phyloP scores from a whole-genome alignment of 805 yeast species.

The Ogataea zsoltii region DNA sequence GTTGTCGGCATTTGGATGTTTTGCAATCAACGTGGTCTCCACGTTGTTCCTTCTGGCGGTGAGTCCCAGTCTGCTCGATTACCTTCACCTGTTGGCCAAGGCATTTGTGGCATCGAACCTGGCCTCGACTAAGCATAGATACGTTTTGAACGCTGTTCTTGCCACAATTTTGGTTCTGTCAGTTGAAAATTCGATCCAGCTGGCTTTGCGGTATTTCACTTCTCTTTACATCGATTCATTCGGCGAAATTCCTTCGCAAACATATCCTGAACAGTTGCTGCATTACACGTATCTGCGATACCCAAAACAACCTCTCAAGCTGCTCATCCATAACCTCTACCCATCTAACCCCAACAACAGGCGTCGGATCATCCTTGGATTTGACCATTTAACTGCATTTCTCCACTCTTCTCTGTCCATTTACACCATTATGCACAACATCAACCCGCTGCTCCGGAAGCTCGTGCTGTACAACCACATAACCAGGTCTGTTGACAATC shows the following conservation, averaged over 20 bases:
- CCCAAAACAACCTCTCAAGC: constrained; percentile 24
- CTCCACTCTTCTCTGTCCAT: constrained; percentile 31
- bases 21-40: constrained; percentile 20
- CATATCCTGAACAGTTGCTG: constrained; percentile 11
- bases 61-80: constrained; percentile 29
- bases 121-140: constrained; percentile 31
- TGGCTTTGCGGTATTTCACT: constrained; percentile 4
- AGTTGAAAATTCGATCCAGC: not conserved
- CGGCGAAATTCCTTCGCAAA: constrained; percentile 1
- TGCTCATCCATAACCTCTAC: constrained; percentile 23
- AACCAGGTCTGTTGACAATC: constrained; percentile 23
- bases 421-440: constrained; percentile 31
- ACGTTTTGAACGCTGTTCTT: constrained; percentile 30
- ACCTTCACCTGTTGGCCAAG: constrained; percentile 32
- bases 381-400: constrained; percentile 32
- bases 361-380: constrained; percentile 20
- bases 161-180: constrained; percentile 24
- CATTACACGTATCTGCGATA: constrained; percentile 18
- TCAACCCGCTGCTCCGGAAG: constrained; percentile 28
- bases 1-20: constrained; percentile 14
- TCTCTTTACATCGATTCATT: constrained; percentile 3
- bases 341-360: constrained; percentile 18
- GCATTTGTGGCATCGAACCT: constrained; percentile 36
- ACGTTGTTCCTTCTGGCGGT: constrained; percentile 20
- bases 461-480: constrained; percentile 14